Conservation (phyloP, 805 yeast species). For the Candida qinlingensis region DNA sequence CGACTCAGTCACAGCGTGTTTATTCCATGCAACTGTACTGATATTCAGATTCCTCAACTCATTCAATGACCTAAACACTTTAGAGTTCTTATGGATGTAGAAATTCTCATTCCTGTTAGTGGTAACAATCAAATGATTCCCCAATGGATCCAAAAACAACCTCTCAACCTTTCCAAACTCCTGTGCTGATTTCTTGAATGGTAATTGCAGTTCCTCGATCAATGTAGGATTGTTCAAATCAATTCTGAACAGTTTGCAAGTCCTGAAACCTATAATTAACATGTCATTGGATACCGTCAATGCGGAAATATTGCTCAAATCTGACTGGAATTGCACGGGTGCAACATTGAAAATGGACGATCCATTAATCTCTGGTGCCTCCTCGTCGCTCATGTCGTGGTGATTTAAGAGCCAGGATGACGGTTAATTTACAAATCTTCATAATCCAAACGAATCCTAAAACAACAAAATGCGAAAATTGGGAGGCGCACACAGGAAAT, state of each 20-base stretch:
- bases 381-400: not conserved
- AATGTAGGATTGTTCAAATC: constrained; percentile 60
- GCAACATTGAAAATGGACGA: constrained; percentile 24
- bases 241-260: constrained; percentile 56
- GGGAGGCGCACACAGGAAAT: no score
- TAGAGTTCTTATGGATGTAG: constrained; percentile 39
- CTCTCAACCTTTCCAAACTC: constrained; percentile 27
- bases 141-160: constrained; percentile 46
- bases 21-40: constrained; percentile 38
- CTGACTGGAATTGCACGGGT: constrained; percentile 49
- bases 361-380: not conserved
- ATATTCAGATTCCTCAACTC: constrained; percentile 43
- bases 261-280: constrained; percentile 46
- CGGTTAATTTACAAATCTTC: no score
- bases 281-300: constrained; percentile 51
- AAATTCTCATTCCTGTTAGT: constrained; percentile 42
- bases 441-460: no score
- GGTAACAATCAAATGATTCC: constrained; percentile 46
- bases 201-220: constrained; percentile 38
- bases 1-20: constrained; percentile 27
- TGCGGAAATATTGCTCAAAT: constrained; percentile 39
- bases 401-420: not conserved
- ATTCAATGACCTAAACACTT: constrained; percentile 36
- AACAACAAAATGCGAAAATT: no score
- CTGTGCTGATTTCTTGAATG: constrained; percentile 23